A percentile compares a stretch with the other conserved stretches of the same genome.
These are phyloP conservation scores for Spongospora subterranea DNA, from an alignment of 208 protist species.

Conservation along the genomic window DNA sequence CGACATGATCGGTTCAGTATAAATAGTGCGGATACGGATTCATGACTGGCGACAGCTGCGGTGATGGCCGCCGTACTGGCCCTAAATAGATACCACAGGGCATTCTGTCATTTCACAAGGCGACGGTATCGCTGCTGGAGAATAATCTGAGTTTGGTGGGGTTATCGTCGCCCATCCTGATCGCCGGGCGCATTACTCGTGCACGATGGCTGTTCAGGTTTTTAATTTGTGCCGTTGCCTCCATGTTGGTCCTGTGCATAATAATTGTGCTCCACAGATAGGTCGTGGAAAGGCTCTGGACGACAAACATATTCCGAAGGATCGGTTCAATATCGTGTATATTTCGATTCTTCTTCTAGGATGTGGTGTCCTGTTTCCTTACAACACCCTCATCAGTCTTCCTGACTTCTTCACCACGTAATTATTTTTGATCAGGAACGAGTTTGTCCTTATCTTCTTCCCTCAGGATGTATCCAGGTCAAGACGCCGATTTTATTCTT, in stretches of 20 bases:
- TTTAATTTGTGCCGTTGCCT: no score
- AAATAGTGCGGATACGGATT: no score
- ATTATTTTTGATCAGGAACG: not conserved
- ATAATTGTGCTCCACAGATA: no score
- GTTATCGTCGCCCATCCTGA: not conserved
- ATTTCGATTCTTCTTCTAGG: not conserved
- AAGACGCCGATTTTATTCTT: not conserved
- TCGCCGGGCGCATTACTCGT: not conserved
- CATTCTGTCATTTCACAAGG: no score
- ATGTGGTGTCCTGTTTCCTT: not conserved
- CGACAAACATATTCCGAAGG: not conserved
- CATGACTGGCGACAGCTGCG: no score
- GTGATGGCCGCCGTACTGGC: no score
- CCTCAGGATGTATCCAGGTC: not conserved
- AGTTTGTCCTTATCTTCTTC: no score
- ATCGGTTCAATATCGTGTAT: conserved; percentile 10
- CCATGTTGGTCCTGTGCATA: no score
- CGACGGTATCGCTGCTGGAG: no score
- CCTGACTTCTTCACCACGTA: not conserved
- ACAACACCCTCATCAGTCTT: conserved; percentile 46
- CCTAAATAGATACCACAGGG: no score
- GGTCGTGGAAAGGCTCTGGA: no score
- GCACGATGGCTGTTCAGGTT: not conserved
- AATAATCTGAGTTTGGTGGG: not conserved
- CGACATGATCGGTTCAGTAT: no score